Conservation (phyloP, 208 protist genomes). For the Novymonas esmeraldas region DNA sequence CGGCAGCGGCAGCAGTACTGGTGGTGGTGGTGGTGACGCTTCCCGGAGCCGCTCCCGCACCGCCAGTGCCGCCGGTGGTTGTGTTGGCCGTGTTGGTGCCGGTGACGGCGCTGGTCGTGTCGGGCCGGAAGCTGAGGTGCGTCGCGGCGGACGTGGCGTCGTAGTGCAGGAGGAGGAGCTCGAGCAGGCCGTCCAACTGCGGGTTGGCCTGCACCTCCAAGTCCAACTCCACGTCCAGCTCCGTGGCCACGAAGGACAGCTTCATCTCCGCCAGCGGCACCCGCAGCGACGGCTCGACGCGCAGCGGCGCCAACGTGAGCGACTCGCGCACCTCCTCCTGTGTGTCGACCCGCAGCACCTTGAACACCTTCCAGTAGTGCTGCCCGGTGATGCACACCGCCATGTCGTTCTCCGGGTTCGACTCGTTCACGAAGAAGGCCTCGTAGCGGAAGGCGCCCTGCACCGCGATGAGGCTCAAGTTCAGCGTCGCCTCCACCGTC, state of each 20-base stretch:
- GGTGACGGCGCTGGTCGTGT: constrained; percentile 9
- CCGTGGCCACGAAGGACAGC: constrained; percentile 59
- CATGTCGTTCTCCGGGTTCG: constrained; percentile 90
- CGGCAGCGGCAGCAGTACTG: neutral
- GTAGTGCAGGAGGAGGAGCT: constrained; percentile 79
- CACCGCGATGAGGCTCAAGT: constrained; percentile 58
- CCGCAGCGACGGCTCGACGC: constrained; percentile 40
- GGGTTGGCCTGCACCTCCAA: constrained; percentile 55
- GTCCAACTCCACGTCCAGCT: constrained; percentile 60
- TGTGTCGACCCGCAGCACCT: constrained; percentile 52
- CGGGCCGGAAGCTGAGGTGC: constrained; percentile 57
- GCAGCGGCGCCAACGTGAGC: constrained; percentile 61
- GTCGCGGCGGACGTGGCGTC: constrained; percentile 59
- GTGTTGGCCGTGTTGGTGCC: neutral
- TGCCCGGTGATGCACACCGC: constrained; percentile 72
- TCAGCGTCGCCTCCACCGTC: constrained; percentile 60
- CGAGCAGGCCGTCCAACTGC: constrained; percentile 69
- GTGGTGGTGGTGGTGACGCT: no score
- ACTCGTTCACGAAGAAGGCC: constrained; percentile 85
- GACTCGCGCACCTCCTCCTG: constrained; percentile 54
- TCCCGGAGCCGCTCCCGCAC: neutral
- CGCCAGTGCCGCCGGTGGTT: constrained; percentile 2
- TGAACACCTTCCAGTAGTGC: constrained; percentile 88
- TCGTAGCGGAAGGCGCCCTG: constrained; percentile 81
- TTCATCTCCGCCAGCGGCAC: constrained; percentile 70